Evolutionary conservation across 2,329 filamentous ascomycete species (phyloP).

Genomic region (Pezicula rhizophila): DNA sequence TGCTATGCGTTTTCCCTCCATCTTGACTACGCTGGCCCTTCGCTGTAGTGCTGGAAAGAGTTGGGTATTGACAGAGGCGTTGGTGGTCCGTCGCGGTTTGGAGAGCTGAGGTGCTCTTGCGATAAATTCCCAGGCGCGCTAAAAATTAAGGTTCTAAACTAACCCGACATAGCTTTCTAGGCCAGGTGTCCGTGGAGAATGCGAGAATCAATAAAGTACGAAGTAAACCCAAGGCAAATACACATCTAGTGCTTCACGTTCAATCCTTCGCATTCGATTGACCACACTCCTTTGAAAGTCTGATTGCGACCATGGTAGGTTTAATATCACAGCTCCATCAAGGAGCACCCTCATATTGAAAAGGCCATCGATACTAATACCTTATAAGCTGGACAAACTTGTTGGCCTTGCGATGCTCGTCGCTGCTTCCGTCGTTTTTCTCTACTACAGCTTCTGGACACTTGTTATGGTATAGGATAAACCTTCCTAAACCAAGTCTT

Average conservation of each 20-base stretch:
- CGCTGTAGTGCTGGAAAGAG: background rate
- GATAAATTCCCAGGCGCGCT: no score
- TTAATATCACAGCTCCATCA: background rate
- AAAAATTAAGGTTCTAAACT: background rate
- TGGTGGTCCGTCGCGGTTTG: background rate
- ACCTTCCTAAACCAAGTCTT: constrained; percentile 2
- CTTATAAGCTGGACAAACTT: constrained; percentile 77
- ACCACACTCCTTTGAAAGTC: constrained; percentile 21
- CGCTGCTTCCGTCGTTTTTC: constrained; percentile 65
- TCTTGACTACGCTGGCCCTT: constrained; percentile 12
- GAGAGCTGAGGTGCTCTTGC: constrained; percentile 7
- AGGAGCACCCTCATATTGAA: background rate
- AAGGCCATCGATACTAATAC: constrained; percentile 10
- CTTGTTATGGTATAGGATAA: constrained; percentile 74
- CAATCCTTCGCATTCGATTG: constrained; percentile 11
- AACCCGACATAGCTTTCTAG: background rate
- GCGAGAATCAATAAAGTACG: no score
- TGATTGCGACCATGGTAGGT: constrained; percentile 28
- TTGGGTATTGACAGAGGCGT: background rate
- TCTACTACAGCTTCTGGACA: constrained; percentile 98
- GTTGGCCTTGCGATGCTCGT: constrained; percentile 72
- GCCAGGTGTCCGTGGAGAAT: constrained; percentile 1
- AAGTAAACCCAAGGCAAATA: background rate
- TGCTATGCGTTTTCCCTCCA: background rate
- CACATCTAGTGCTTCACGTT: constrained; percentile 3